phyloP scores from a whole-genome alignment of 768 basidiomycete species.

The Arthromyces matolae region DNA sequence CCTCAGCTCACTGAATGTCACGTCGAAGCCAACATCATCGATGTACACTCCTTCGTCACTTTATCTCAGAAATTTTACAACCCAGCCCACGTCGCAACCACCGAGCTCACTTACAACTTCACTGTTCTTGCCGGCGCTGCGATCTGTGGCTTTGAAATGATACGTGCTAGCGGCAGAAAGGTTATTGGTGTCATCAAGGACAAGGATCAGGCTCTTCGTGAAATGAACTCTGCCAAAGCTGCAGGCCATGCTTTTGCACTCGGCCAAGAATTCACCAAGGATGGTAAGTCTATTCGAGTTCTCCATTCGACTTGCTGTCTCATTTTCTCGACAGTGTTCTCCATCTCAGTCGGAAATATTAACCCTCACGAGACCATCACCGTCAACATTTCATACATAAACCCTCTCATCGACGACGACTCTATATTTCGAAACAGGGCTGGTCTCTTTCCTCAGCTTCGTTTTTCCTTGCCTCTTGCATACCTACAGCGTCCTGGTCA shows the following conservation, averaged over 20 bases:
- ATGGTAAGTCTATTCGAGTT: neutral
- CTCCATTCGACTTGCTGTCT: too few species aligned
- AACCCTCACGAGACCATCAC: too few species aligned
- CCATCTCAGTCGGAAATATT: neutral
- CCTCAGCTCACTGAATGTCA: too few species aligned
- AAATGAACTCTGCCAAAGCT: neutral
- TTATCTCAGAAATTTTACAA: constrained; percentile 1
- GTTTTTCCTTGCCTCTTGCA: too few species aligned
- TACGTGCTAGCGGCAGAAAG: too few species aligned
- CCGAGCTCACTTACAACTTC: neutral
- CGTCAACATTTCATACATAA: too few species aligned
- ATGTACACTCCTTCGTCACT: constrained; percentile 1
- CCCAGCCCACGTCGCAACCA: neutral
- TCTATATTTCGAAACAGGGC: neutral
- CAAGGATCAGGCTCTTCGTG: too few species aligned
- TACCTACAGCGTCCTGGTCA: too few species aligned
- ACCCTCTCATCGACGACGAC: constrained; percentile 1
- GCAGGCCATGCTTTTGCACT: neutral
- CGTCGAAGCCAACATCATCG: neutral
- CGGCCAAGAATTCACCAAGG: too few species aligned
- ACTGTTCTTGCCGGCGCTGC: constrained; percentile 1
- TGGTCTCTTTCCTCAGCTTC: neutral
- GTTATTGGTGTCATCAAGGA: too few species aligned
- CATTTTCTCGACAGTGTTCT: neutral
- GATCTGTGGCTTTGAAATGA: neutral